Percentiles rank a stretch among this genome's conserved stretches.
Evolutionary conservation across 1,284 basidiomycete species (phyloP).

Genomic region (Chondrostereum purpureum): DNA sequence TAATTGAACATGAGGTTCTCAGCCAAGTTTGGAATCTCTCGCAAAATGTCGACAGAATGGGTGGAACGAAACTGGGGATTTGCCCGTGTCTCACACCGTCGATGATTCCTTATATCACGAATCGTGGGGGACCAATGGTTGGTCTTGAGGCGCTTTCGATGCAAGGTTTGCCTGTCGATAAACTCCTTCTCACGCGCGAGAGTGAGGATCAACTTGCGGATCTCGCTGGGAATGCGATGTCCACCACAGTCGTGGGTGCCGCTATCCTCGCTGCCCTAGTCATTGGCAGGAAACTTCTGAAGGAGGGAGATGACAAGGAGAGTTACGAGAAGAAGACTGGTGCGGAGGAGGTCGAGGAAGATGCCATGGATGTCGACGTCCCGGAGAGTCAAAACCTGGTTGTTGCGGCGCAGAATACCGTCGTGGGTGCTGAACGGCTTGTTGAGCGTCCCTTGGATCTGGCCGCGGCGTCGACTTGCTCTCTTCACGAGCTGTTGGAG

Average conservation of each 20-base stretch:
- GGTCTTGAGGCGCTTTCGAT: conserved; percentile 89
- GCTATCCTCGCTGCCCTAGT: conserved; percentile 83
- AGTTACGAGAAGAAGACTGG: conserved; percentile 58
- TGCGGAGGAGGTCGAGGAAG: conserved; percentile 30
- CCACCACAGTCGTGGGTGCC: conserved; percentile 90
- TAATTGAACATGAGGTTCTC: conserved; percentile 8
- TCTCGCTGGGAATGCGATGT: conserved; percentile 95
- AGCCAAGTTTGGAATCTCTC: conserved; percentile 95
- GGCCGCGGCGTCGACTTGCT: conserved; percentile 40
- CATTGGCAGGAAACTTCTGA: conserved; percentile 58
- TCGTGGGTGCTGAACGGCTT: conserved; percentile 70
- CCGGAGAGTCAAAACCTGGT: conserved; percentile 16
- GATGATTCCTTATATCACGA: conserved; percentile 95
- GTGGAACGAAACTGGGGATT: conserved; percentile 78
- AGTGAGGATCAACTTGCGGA: conserved; percentile 92
- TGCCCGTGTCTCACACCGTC: conserved; percentile 91
- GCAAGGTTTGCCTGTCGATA: conserved; percentile 90
- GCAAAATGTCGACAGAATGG: conserved; percentile 91
- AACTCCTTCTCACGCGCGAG: conserved; percentile 87
- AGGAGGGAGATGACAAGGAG: conserved; percentile 52
- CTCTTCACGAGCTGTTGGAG: conserved; percentile 54
- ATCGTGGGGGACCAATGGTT: conserved; percentile 94
- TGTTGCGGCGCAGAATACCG: conserved; percentile 37
- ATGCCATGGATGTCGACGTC: conserved; percentile 42
- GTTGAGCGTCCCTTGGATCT: conserved; percentile 61